Evolutionary conservation across 202 grass and related monocot species (phyloP), one percentile per base, ranked within the genome.

Genomic region (Elaeis oleifera): DNA sequence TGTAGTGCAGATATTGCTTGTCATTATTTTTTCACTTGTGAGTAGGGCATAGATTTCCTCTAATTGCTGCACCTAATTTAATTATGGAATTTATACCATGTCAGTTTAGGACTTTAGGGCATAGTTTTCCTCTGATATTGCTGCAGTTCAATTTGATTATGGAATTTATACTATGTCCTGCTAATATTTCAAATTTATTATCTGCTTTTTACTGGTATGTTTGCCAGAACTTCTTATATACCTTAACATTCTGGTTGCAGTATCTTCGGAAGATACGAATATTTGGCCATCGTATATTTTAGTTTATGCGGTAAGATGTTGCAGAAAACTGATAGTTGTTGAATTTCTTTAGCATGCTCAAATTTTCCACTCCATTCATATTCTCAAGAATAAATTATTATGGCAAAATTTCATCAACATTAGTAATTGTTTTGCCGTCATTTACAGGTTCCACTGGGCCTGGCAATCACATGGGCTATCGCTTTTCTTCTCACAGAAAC

Each of bases 251-350:
- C 49, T 64, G 82, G 44, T 59, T 59, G 61, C 82, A 97, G 92
- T 92, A 97, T 66, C 82, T 97, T 57, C 84, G 88, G 20, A 97
- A 97, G 78, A 89, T 97, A 81, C 88, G 88, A 26, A 59, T 97
- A 85, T 82, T 89, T 74, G 92, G 94, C 36, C 85, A 89, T 67
- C 81, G 88, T 61, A 59, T 89, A 73, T 92, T 97, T 65, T 97
- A 77, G 84, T 97, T 53, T 91, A 97, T 73, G 88, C 85, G 64
- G 94, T 97, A 89, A 74, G 74, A 58, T 60, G 17, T 32, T 60
- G 17, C 28, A 60, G 9, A 29, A 36, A 29, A 24, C 25, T 18
- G 16, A 18, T 5, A 31, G 28, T 31, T 28, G 27, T 28, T 31
- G 28, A 31, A 31, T 36, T 60, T 17, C 16, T 28, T 19, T 8